A percentile compares a stretch with the other conserved stretches of the same genome.
Conservation (phyloP, 805 yeast species). For the Teunomyces barrocoloradensis region DNA sequence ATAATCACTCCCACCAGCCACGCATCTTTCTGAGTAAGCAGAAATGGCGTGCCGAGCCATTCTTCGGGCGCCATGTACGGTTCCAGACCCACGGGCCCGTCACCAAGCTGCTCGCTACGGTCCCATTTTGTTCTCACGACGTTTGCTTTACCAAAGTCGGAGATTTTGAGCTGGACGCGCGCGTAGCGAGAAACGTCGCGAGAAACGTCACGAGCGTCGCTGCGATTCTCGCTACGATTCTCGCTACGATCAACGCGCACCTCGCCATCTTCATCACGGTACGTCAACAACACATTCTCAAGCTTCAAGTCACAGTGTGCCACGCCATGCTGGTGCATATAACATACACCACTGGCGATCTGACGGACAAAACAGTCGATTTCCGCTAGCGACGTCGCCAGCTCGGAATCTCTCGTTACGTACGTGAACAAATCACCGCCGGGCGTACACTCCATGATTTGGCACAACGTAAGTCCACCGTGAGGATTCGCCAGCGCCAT, state of each 20-base stretch:
- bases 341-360: slow-evolving; percentile 73
- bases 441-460: slow-evolving; percentile 38
- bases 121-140: slow-evolving; percentile 93
- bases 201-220: too few species aligned
- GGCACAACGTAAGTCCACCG: slow-evolving; percentile 18
- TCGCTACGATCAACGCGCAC: too few species aligned
- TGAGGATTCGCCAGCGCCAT: slow-evolving; percentile 41
- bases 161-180: slow-evolving; percentile 22
- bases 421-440: slow-evolving; percentile 39
- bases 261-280: background rate
- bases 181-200: too few species aligned
- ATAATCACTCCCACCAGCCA: slow-evolving; percentile 79
- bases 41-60: slow-evolving; percentile 49
- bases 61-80: slow-evolving; percentile 95
- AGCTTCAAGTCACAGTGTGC: slow-evolving; percentile 93
- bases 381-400: slow-evolving; percentile 43
- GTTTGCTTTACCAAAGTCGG: slow-evolving; percentile 90
- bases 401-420: slow-evolving; percentile 12
- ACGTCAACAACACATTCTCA: slow-evolving; percentile 66
- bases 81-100: slow-evolving; percentile 81
- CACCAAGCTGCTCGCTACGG: slow-evolving; percentile 48
- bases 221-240: too few species aligned
- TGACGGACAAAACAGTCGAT: slow-evolving; percentile 91
- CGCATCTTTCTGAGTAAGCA: slow-evolving; percentile 77
- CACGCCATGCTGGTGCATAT: slow-evolving; percentile 88